Percentiles rank a stretch among this genome's conserved stretches.
Conservation (phyloP, 306 rosid species). For the Prunus armeniaca region DNA sequence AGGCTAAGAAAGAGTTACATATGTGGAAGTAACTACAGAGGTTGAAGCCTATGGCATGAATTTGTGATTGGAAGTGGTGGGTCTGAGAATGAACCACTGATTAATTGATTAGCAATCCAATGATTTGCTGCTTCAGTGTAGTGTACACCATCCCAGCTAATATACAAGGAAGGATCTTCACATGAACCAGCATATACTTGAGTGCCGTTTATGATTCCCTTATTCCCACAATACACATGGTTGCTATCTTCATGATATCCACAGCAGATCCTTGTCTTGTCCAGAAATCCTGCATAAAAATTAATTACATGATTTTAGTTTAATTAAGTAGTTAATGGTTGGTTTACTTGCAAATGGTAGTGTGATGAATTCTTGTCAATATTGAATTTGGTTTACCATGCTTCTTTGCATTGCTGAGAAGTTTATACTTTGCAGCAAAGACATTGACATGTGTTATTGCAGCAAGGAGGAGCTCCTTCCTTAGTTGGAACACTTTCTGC, state of each 20-base stretch:
- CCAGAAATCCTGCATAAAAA: constrained; percentile 53
- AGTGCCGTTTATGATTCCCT: constrained; percentile 42
- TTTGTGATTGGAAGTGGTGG: constrained; percentile 47
- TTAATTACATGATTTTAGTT: background rate
- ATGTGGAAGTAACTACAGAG: background rate
- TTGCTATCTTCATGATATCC: constrained; percentile 53
- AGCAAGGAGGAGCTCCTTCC: constrained; percentile 44
- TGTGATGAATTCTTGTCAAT: background rate
- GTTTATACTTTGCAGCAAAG: constrained; percentile 59
- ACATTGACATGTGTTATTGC: constrained; percentile 66
- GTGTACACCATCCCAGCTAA: constrained; percentile 96
- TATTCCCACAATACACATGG: constrained; percentile 63
- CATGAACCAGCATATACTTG: constrained; percentile 57
- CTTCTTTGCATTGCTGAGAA: constrained; percentile 49
- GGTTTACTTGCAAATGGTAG: too few relatives aligned
- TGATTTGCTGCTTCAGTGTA: constrained; percentile 77
- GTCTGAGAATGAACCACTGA: constrained; percentile 60
- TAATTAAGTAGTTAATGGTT: too few relatives aligned
- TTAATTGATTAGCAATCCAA: constrained; percentile 57
- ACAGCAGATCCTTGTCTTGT: constrained; percentile 55
- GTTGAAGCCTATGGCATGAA: constrained; percentile 41
- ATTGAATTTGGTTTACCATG: constrained; percentile 34
- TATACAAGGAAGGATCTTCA: constrained; percentile 56
- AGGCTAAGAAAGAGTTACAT: background rate
- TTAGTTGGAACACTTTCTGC: constrained; percentile 37